Evolutionary conservation across 176 grass and related monocot species (phyloP), one percentile per base, ranked within the genome.

Genomic region (Musa itinerans): DNA sequence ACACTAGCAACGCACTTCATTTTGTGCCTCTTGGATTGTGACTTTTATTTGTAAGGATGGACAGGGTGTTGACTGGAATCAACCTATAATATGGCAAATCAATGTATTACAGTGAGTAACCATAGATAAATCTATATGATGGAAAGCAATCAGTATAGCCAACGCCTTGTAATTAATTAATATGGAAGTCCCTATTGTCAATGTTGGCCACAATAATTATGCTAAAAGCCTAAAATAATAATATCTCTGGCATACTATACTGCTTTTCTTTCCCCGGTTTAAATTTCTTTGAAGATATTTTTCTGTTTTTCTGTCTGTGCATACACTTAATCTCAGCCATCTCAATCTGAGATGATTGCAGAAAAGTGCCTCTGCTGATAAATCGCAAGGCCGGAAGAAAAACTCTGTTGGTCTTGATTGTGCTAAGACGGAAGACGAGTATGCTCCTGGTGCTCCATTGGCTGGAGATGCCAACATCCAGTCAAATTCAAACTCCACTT

Each of bases 401-500:
- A 75, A 54, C 20, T 74, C 72, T 61, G 65, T 80, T 1, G 50
- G 81, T 63, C 69, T 67, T 24, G 79, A 29, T 56, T 43, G 52
- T 74, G 20, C 76, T 82, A 79, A n/a, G 13, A 13, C 15, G 34
- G 73, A 65, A 49, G 83, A 82, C 53, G 86, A 86, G 14, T 73
- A 76, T 79, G 17, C 83, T 79, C 71, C 73, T 80, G 85, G 48
- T 74, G 73, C 34, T 50, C 63, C 64, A 71, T 83, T 72, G 48
- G 81, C 77, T 78, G 77, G 17, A 10, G 81, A 89, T 49, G 57
- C 65, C 13, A 53, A 75, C 66, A n/a, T 23, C 13, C 25, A 68
- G 69, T 82, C 86, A 78, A 43, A 73, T 54, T 87, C 83, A 12
- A 79, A 73, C 29, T 65, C 77, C 11, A 19, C 75, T 71, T 84